Evolutionary conservation across 257 asterid species (phyloP), one percentile per base, ranked within the genome.

Genomic region (Solanum appendiculatum): DNA sequence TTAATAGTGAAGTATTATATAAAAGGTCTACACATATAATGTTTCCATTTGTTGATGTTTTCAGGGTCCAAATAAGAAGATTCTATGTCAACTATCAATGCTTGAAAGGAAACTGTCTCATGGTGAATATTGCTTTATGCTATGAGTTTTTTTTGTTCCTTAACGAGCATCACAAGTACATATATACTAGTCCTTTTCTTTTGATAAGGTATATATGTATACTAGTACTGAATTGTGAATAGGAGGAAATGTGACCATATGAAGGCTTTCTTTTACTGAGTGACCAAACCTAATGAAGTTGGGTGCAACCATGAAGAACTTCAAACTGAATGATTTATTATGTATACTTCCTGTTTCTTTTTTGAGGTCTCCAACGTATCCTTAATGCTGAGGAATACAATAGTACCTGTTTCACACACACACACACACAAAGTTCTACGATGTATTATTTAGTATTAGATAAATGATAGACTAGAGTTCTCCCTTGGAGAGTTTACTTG

Each of bases 31-130:
- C 14, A n/a, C 86, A 44, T 54, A 4, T 39, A 42, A 48, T 25
- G 54, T 87, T 40, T 29, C 82, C 36, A 13, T 23, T 60, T 64
- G 54, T 88, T 85, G 37, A 90, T 80, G 37, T 83, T 73, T 87
- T 44, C 91, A 97, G 98, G 98, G 98, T 46, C 95, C 95, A 9
- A 92, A 93, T 86, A 97, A 95, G 90, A 92, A 90, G 91, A 92
- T 97, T 87, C 97, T 97, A 86, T 94, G 98, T 92, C 98, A 95
- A 42, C 90, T 97, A 80, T 97, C 99, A 70, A 97, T 97, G 99
- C 99, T 94, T 77, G 98, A 94, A 88, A 93, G 99, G 88, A 93
- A 92, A 89, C 91, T 97, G 93, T 94, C 97, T 88, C 98, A 94
- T 94, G 99, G 98, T 84, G 51, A 46, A 37, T 86, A 23, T 78